These are phyloP conservation scores for Orbilia blumenaviensis DNA, from an alignment of 2,329 filamentous ascomycete genomes.

Conservation along the genomic window DNA sequence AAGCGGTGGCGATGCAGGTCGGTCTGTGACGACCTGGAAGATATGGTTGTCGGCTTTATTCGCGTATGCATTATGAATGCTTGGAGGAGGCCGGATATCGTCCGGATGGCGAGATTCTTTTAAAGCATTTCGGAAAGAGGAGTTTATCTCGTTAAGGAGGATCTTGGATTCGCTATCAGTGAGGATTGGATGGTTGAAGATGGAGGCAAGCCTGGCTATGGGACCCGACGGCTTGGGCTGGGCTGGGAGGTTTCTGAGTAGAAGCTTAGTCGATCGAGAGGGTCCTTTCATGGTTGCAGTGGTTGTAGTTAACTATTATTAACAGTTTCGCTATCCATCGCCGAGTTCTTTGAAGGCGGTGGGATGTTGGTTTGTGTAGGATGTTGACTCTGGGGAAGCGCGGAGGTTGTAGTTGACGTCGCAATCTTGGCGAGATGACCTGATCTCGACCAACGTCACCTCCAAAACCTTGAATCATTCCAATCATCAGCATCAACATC, in stretches of 20 bases:
- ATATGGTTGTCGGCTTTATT: conserved; percentile 41
- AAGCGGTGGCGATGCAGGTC: neutral
- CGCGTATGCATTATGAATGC: conserved; percentile 20
- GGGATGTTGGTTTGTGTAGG: no score
- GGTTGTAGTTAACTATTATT: neutral
- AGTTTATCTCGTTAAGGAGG: conserved; percentile 34
- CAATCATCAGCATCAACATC: neutral
- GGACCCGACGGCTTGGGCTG: neutral
- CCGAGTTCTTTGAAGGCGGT: neutral
- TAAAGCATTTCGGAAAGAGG: conserved; percentile 26
- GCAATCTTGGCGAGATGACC: neutral
- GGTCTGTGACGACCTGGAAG: conserved; percentile 13
- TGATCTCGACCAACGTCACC: neutral
- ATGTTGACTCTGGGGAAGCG: no score
- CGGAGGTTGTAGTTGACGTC: neutral
- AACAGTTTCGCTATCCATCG: neutral
- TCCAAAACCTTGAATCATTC: neutral
- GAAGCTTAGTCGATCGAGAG: neutral
- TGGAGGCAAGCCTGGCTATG: conserved; percentile 3
- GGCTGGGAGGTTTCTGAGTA: conserved; percentile 11
- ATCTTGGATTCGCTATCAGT: conserved; percentile 38
- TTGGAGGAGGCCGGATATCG: conserved; percentile 20
- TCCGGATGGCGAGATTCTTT: conserved; percentile 25
- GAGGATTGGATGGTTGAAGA: conserved; percentile 39
- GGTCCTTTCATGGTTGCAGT: conserved; percentile 37